These are phyloP conservation scores for Cornus controversa DNA, from an alignment of 148 eudicot genomes.

Conservation along the genomic window DNA sequence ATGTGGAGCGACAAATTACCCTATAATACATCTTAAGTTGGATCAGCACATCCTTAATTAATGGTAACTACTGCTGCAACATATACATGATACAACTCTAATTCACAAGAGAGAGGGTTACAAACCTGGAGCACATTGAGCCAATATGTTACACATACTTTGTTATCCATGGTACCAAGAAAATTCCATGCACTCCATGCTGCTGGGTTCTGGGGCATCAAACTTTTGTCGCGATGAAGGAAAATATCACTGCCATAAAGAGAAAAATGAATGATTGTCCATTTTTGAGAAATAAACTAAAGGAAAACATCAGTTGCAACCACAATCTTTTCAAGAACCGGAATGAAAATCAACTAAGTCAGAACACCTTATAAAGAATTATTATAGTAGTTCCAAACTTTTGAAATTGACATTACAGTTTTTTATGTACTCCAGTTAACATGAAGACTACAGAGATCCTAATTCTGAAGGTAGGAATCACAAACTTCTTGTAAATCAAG, in stretches of 20 bases:
- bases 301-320: background rate
- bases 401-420: background rate
- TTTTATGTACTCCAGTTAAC: background rate
- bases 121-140: slow-evolving; percentile 92
- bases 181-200: slow-evolving; percentile 99
- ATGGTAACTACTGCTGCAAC: background rate
- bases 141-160: slow-evolving; percentile 92
- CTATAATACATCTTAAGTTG: too few species aligned
- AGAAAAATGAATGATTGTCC: slow-evolving; percentile 24
- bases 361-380: background rate
- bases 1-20: too few species aligned
- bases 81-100: background rate
- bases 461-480: background rate
- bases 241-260: slow-evolving; percentile 74
- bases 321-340: background rate
- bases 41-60: too few species aligned
- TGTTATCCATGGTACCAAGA: slow-evolving; percentile 58
- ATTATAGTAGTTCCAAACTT: background rate
- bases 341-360: background rate
- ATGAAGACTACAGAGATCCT: background rate
- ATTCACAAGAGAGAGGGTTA: background rate
- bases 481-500: too few species aligned
- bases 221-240: slow-evolving; percentile 76
- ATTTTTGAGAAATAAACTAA: slow-evolving; percentile 11
- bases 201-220: slow-evolving; percentile 84